phyloP scores from a whole-genome alignment of 1,284 basidiomycete genomes.

The Mycena sp. region DNA sequence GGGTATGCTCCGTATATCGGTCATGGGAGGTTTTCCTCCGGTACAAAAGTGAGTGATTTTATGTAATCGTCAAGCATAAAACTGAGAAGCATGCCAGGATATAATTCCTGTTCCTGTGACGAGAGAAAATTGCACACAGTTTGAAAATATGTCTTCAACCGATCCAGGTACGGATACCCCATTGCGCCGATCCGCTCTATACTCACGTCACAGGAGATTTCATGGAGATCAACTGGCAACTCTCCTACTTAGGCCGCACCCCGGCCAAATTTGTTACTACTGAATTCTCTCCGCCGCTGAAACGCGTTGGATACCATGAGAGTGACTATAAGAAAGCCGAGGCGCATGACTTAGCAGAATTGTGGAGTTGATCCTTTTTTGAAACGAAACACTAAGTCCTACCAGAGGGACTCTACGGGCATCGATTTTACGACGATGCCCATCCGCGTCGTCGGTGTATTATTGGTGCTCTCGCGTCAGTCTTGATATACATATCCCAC shows the following conservation, averaged over 20 bases:
- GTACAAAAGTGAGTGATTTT: conserved; percentile 20
- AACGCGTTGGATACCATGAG: conserved; percentile 14
- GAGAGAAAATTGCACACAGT: conserved; percentile 17
- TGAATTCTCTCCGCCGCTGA: neutral
- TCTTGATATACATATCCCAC: neutral
- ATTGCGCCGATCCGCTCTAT: neutral
- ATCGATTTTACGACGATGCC: conserved; percentile 27
- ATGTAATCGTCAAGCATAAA: neutral
- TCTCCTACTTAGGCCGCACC: conserved; percentile 26
- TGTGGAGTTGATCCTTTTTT: conserved; percentile 15
- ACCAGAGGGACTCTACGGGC: conserved; percentile 27
- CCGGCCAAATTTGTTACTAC: conserved; percentile 15
- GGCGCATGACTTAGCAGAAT: conserved; percentile 22
- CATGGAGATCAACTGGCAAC: conserved; percentile 24
- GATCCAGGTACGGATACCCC: conserved; percentile 14
- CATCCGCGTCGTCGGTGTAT: conserved; percentile 25
- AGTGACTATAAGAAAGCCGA: conserved; percentile 20
- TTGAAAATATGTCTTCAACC: neutral
- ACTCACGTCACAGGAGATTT: neutral
- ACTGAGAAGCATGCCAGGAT: conserved; percentile 16
- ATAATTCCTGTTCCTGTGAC: conserved; percentile 25
- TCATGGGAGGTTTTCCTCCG: conserved; percentile 4
- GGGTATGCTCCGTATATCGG: conserved; percentile 29
- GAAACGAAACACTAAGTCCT: neutral
- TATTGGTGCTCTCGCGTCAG: conserved; percentile 11